Base-by-base conservation (phyloP, 1,139 yeast genomes). In the Kurtzmaniella quercitrusa region DNA sequence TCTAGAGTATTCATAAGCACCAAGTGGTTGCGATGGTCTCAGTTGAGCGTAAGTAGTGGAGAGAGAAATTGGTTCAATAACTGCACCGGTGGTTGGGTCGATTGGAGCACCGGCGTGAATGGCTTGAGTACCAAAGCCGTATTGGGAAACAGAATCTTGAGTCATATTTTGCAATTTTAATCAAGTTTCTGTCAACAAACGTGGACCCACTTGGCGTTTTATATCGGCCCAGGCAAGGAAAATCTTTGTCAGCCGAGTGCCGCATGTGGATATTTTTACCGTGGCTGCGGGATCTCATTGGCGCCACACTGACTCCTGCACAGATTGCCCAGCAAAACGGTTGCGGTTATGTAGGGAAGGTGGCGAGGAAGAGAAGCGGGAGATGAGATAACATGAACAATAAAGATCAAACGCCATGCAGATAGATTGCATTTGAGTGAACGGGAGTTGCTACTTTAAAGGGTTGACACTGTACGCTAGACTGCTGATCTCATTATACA, bases 11-110 rank as follows among this genome's bases (percentile, higher is more conserved):
- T 89, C 96, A 66, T 82, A 88, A 41, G 68, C 76, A 41, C 95
- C 95, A 45, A 88, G 62, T 45, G 95, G 95, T 55, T 77, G 68
- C 41, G 89, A 80, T 45, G 95, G 95, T 48, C 79, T 79, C 42
- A 78, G 65, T 66, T 89, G 95, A 46, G 90, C 93, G 69, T 82
- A 88, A 21, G 96, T 88, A 52, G 96, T 88, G 41, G 93, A 83
- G 53, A 88, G 75, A 38, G 94, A 85, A 54, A 88, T 84, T 50
- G 96, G 85, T 52, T 85, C 87, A 52, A 88, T 88, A 46, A 88
- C 95, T 17, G 96, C 95, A 49, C 96, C 96, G 45, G 95, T 88
- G 52, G 68, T 62, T 40, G 81, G 71, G 60, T 88, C 96, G 44
- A 79, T 76, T 47, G 80, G 81, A 25, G 91, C 79, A 52, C 96